Percentiles rank a stretch among this genome's conserved stretches.
These are phyloP conservation scores for Nicotiana otophora DNA, from an alignment of 257 asterid genomes.

Conservation along the genomic window DNA sequence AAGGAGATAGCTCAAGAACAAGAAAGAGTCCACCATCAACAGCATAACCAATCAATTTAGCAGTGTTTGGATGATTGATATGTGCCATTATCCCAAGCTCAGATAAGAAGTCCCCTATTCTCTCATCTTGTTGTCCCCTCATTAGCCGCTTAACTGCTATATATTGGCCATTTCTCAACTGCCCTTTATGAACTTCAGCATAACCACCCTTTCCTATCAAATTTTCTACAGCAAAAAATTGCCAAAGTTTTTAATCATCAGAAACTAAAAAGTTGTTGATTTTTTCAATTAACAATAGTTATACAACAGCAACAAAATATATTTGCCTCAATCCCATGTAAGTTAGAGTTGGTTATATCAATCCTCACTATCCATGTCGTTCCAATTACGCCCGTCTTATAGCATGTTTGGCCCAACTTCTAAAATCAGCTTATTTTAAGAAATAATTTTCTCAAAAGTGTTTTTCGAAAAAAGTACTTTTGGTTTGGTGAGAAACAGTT, in stretches of 20 bases:
- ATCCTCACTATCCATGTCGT: neutral
- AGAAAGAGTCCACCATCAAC: constrained; percentile 86
- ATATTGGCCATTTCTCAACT: constrained; percentile 60
- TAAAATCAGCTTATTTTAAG: no score
- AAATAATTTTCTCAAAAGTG: no score
- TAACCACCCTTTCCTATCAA: constrained; percentile 92
- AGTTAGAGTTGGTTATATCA: neutral
- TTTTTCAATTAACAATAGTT: neutral
- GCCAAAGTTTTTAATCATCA: neutral
- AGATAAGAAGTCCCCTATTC: constrained; percentile 63
- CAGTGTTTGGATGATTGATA: constrained; percentile 87
- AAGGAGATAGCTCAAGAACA: constrained; percentile 88
- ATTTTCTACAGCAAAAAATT: constrained; percentile 30
- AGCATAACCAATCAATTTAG: constrained; percentile 87
- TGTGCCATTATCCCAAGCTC: constrained; percentile 99
- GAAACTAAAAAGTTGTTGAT: neutral
- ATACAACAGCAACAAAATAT: neutral
- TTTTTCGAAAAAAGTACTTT: no score
- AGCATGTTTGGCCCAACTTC: no score
- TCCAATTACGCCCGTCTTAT: neutral
- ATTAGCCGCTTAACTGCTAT: constrained; percentile 74
- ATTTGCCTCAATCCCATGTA: no score
- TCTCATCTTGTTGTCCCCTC: constrained; percentile 59
- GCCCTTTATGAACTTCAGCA: constrained; percentile 87
- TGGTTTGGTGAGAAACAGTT: no score